Evolutionary conservation across 2,329 filamentous ascomycete genomes (phyloP).

Genomic region (Talaromyces sp.): DNA sequence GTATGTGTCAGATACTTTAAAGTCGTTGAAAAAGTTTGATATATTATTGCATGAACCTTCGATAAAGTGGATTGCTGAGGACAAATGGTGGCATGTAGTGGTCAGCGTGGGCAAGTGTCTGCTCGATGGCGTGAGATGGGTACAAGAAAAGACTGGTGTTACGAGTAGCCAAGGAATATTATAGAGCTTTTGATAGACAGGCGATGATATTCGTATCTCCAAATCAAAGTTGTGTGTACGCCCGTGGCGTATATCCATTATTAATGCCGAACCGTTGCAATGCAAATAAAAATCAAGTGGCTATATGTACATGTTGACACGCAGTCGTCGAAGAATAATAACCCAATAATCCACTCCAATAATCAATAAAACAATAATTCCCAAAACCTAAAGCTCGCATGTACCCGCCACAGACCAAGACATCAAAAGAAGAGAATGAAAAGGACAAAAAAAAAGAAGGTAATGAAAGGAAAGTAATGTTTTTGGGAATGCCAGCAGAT

Average conservation of each 20-base stretch:
- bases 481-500: neutral
- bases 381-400: neutral
- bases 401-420: neutral
- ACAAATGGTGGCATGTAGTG: too few species aligned
- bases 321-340: neutral
- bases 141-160: too few species aligned
- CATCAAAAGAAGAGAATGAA: neutral
- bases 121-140: too few species aligned
- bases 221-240: too few species aligned
- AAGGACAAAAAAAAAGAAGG: neutral
- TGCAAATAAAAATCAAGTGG: neutral
- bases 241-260: neutral
- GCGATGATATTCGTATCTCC: too few species aligned
- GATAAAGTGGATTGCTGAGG: too few species aligned
- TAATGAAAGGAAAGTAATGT: neutral
- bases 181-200: too few species aligned
- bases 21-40: too few species aligned
- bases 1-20: too few species aligned
- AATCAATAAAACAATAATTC: neutral
- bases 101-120: too few species aligned
- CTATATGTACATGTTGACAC: neutral
- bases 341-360: neutral
- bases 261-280: neutral
- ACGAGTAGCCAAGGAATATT: too few species aligned
- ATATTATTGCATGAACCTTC: too few species aligned